These are phyloP conservation scores for Selaginella moellendorffii DNA, from an alignment of 75 land plant species.

Conservation along the genomic window DNA sequence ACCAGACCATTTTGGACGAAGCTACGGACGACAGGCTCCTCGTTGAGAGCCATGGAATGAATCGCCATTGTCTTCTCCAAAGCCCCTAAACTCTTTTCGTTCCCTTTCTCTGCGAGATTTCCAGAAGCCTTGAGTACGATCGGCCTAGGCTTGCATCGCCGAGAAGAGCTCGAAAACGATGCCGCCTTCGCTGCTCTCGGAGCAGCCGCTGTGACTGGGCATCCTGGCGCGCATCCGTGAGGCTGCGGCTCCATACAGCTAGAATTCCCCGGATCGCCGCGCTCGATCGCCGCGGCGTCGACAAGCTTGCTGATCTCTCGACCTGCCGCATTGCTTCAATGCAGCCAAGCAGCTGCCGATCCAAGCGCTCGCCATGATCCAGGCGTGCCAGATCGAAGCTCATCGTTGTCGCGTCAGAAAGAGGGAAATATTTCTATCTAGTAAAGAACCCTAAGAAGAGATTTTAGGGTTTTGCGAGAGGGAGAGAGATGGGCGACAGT, in stretches of 20 bases:
- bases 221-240: neutral
- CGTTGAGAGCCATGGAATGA: neutral
- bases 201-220: neutral
- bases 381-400: too few species aligned
- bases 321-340: neutral
- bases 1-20: neutral
- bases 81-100: neutral
- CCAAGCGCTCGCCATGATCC: neutral
- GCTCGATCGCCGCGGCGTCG: neutral
- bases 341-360: neutral
- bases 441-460: neutral
- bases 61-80: neutral
- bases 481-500: slow-evolving; percentile 54
- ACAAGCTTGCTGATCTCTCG: neutral
- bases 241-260: too few species aligned
- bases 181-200: neutral
- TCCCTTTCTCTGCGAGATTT: neutral
- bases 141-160: neutral
- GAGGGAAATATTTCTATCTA: neutral
- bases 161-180: neutral
- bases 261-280: too few species aligned
- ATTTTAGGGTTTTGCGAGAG: neutral
- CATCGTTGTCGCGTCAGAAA: too few species aligned
- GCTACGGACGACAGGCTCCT: neutral
- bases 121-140: neutral